phyloP scores from a whole-genome alignment of 768 basidiomycete genomes.

The Gloeopeniophorella convolvens region DNA sequence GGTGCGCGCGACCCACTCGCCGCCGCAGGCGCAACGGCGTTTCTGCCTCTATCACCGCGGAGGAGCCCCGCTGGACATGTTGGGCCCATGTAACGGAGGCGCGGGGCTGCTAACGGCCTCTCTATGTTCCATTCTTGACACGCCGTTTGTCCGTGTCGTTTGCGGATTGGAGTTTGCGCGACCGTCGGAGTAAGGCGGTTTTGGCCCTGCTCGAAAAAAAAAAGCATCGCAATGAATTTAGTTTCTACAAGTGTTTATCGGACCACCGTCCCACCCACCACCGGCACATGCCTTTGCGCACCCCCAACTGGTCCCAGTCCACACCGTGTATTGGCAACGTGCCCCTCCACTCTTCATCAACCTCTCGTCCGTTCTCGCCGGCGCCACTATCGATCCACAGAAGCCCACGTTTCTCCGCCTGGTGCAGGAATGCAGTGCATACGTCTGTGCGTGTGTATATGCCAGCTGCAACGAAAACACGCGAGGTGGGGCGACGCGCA shows the following conservation, averaged over 20 bases:
- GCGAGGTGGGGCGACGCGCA: constrained; percentile 32
- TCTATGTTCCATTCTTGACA: too few relatives aligned
- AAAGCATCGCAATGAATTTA: constrained; percentile 1
- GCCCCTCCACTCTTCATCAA: constrained; percentile 8
- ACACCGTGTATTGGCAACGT: constrained; percentile 35
- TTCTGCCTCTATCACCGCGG: too few relatives aligned
- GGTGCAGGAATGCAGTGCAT: constrained; percentile 47
- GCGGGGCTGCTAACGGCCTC: too few relatives aligned
- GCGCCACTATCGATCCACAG: constrained; percentile 38
- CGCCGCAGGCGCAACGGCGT: too few relatives aligned
- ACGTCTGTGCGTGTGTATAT: constrained; percentile 49
- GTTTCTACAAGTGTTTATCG: constrained; percentile 2
- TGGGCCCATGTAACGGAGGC: too few relatives aligned
- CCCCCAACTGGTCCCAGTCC: constrained; percentile 38
- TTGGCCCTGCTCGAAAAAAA: too few relatives aligned
- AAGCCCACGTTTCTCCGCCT: constrained; percentile 36
- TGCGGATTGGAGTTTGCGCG: too few relatives aligned
- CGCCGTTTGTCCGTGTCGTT: too few relatives aligned
- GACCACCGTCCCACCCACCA: constrained; percentile 58
- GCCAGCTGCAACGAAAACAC: constrained; percentile 57
- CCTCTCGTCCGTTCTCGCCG: constrained; percentile 34
- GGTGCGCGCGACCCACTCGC: too few relatives aligned
- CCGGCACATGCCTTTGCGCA: constrained; percentile 52
- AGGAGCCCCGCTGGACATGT: too few relatives aligned
- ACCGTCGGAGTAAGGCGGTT: too few relatives aligned